phyloP scores from a whole-genome alignment of 495 filamentous ascomycete genomes.

The Lophiotrema nucula region DNA sequence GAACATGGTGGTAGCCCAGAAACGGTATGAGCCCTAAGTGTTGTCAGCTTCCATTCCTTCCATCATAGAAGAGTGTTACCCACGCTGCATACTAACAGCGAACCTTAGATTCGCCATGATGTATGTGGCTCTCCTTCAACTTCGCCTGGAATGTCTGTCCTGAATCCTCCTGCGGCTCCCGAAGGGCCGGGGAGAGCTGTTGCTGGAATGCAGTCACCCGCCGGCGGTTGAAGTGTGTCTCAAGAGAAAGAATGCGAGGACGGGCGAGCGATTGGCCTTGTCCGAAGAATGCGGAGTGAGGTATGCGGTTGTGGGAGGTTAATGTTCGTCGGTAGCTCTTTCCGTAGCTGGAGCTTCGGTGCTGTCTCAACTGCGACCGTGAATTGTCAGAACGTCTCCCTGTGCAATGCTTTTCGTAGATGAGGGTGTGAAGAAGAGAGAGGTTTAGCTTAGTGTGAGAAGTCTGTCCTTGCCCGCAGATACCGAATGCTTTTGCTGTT shows the following conservation, averaged over 20 bases:
- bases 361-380: slow-evolving; percentile 16
- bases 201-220: slow-evolving; percentile 35
- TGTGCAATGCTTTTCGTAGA: too few relatives aligned
- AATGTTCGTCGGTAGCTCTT: slow-evolving; percentile 1
- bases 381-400: slow-evolving; percentile 17
- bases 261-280: slow-evolving; percentile 22
- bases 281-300: slow-evolving; percentile 8
- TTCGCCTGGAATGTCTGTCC: slow-evolving; percentile 15
- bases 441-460: slow-evolving; percentile 26
- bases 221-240: not conserved
- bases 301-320: slow-evolving; percentile 14
- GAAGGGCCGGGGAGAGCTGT: slow-evolving; percentile 38
- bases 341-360: not conserved
- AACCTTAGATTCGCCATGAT: slow-evolving; percentile 44
- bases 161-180: slow-evolving; percentile 39
- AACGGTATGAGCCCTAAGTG: slow-evolving; percentile 79
- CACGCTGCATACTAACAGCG: slow-evolving; percentile 45
- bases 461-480: slow-evolving; percentile 3
- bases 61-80: not conserved
- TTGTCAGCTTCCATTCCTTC: slow-evolving; percentile 28
- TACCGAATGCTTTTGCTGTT: slow-evolving; percentile 20
- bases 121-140: slow-evolving; percentile 26
- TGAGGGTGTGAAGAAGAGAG: slow-evolving; percentile 10
- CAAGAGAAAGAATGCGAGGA: slow-evolving; percentile 20
- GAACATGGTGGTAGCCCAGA: slow-evolving; percentile 96